These are phyloP conservation scores for Polygonum maritimum DNA, from an alignment of 148 eudicot species.

Conservation along the genomic window DNA sequence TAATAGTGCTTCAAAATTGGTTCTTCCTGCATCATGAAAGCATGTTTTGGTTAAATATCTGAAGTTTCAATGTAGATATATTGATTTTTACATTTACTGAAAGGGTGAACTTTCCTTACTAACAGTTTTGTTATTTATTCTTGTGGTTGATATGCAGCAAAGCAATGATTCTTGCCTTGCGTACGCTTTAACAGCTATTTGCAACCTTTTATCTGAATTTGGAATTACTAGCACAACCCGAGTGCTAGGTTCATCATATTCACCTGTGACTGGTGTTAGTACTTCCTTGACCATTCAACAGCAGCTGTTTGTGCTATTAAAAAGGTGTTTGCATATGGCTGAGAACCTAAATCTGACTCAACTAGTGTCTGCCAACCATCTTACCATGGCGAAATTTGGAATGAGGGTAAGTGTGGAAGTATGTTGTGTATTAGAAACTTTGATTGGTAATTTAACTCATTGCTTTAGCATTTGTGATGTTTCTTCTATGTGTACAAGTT, in stretches of 20 bases:
- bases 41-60: neutral
- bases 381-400: constrained; percentile 82
- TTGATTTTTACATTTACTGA: neutral
- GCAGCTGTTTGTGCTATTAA: constrained; percentile 70
- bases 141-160: constrained; percentile 48
- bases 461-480: neutral
- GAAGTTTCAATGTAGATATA: neutral
- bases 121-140: neutral
- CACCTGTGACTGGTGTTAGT: constrained; percentile 53
- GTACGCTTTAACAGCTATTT: constrained; percentile 75
- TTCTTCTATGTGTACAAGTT: neutral
- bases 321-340: constrained; percentile 76
- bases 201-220: constrained; percentile 74
- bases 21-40: neutral
- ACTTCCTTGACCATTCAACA: constrained; percentile 73
- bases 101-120: neutral
- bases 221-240: constrained; percentile 64
- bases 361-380: constrained; percentile 72
- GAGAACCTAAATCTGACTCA: constrained; percentile 63
- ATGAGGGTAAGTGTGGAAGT: constrained; percentile 41
- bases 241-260: constrained; percentile 69
- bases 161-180: constrained; percentile 89
- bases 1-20: neutral
- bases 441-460: neutral
- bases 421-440: neutral